Conservation (phyloP, 2,329 filamentous ascomycete genomes). For the Westerdykella ornata region DNA sequence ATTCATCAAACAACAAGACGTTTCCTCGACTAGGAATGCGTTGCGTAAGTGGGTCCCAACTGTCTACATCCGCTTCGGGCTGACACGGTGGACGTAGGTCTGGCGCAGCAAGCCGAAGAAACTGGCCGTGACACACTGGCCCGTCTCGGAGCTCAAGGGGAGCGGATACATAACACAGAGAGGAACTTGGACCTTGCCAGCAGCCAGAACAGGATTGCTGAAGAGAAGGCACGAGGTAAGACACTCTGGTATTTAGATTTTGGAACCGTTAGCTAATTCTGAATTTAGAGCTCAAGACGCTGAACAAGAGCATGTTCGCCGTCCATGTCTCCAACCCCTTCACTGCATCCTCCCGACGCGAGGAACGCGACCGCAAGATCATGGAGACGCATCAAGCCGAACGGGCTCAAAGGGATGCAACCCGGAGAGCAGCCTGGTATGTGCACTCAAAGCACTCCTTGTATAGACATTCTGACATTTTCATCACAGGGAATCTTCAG, state of each 20-base stretch:
- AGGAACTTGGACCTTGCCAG: slow-evolving; percentile 72
- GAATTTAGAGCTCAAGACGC: slow-evolving; percentile 62
- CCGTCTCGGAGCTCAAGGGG: slow-evolving; percentile 29
- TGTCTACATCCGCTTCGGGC: slow-evolving; percentile 2
- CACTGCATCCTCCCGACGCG: slow-evolving; percentile 51
- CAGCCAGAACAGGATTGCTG: slow-evolving; percentile 70
- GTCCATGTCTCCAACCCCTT: slow-evolving; percentile 59
- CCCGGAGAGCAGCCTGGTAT: slow-evolving; percentile 46
- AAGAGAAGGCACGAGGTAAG: slow-evolving; percentile 60
- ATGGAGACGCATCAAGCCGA: slow-evolving; percentile 58
- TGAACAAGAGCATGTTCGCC: slow-evolving; percentile 89
- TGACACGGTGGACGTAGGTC: slow-evolving; percentile 17
- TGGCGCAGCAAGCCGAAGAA: slow-evolving; percentile 63
- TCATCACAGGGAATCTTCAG: slow-evolving; percentile 13
- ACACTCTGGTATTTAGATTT: too few relatives aligned
- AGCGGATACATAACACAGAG: slow-evolving; percentile 49
- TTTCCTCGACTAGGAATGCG: slow-evolving; percentile 64
- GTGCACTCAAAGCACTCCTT: too few relatives aligned
- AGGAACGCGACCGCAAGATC: slow-evolving; percentile 56
- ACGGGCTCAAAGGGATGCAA: slow-evolving; percentile 51
- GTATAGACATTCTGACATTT: too few relatives aligned
- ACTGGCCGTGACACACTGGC: slow-evolving; percentile 50
- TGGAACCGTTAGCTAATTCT: too few relatives aligned
- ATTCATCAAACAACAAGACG: slow-evolving; percentile 70
- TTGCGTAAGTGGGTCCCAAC: slow-evolving; percentile 40